Base-by-base conservation (phyloP, 495 filamentous ascomycete species). In the Penicillium waksmanii region DNA sequence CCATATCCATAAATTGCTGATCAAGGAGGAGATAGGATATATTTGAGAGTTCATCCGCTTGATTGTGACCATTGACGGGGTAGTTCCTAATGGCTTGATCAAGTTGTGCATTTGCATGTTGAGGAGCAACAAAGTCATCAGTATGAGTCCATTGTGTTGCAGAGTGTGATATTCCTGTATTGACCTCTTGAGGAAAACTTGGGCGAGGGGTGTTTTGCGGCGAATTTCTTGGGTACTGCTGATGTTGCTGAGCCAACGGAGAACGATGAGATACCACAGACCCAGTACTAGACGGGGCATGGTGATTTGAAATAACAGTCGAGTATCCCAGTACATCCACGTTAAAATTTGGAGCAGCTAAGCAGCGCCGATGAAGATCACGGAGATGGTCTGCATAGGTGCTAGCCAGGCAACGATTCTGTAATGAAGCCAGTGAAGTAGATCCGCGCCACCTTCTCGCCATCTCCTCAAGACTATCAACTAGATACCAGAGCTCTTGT, bases 21-120 rank as follows among this genome's bases (percentile, higher is more conserved):
- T 67, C 73, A n/a, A 74, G 60, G 55, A 77, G 58, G 33, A 75
- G 65, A 34, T 69, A 66, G 33, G 73, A 72, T 10, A 75, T 72
- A 19, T 65, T 58, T 25, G 68, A 64, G 10, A 72, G 48, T 34
- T 75, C 68, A 35, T 75, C 72, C 10, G 62, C 56, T n/a, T 53
- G 52, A 5, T 42, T 18, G 6, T 25, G 19, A 36, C 48, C 21
- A 55, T 52, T 47, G 5, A 31, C 46, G 42, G 38, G 40, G 18
- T 55, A 55, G n/a, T 8, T 18, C 25, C 15, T 46, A n/a, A 55
- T 23, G 5, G 53, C 19, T 40, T 55, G 35, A 46, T 51, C 15
- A 34, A 53, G 1, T 61, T 55, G 27, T 38, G 49, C 8, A 23
- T 54, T 15, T 44, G 43, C 17, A 53, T 55, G 17, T 51, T 43